Conservation (phyloP, 2,329 filamentous ascomycete species). For the Periglandula ipomoeae region DNA sequence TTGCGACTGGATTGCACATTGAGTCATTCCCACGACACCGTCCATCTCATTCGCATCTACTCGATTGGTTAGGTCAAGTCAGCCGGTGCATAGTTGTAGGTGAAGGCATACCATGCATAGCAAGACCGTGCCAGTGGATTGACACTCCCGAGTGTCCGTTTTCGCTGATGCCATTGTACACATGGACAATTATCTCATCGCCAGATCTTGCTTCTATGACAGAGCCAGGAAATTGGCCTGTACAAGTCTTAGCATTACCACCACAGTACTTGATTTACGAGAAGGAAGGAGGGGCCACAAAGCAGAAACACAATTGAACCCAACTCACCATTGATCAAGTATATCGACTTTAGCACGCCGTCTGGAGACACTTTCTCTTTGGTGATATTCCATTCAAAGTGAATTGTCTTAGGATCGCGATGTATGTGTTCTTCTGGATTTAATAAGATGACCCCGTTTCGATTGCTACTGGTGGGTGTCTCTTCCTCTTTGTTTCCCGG, state of each 20-base stretch:
- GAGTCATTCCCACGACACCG: conserved; percentile 51
- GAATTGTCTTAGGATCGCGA: conserved; percentile 23
- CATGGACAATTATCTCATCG: conserved; percentile 31
- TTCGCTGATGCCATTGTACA: conserved; percentile 27
- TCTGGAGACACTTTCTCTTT: conserved; percentile 31
- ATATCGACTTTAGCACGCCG: conserved; percentile 39
- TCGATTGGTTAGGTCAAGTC: not conserved
- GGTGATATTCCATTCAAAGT: conserved; percentile 30
- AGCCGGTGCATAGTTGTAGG: not conserved
- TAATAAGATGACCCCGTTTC: conserved; percentile 21
- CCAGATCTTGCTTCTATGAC: conserved; percentile 34
- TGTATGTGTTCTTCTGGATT: conserved; percentile 33
- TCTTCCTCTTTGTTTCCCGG: not conserved
- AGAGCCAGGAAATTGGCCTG: conserved; percentile 32
- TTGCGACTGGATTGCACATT: conserved; percentile 50
- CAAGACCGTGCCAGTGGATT: conserved; percentile 62
- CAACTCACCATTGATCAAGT: conserved; percentile 36
- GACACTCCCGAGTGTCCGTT: conserved; percentile 28
- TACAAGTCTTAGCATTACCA: not conserved
- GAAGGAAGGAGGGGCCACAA: no score
- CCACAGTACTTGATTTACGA: no score
- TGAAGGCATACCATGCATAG: conserved; percentile 40
- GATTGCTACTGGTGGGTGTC: not conserved
- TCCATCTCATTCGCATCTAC: conserved; percentile 48
- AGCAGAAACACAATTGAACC: no score